phyloP scores from a whole-genome alignment of 352 stramenopile species.

The Globisporangium recalcitrans region DNA sequence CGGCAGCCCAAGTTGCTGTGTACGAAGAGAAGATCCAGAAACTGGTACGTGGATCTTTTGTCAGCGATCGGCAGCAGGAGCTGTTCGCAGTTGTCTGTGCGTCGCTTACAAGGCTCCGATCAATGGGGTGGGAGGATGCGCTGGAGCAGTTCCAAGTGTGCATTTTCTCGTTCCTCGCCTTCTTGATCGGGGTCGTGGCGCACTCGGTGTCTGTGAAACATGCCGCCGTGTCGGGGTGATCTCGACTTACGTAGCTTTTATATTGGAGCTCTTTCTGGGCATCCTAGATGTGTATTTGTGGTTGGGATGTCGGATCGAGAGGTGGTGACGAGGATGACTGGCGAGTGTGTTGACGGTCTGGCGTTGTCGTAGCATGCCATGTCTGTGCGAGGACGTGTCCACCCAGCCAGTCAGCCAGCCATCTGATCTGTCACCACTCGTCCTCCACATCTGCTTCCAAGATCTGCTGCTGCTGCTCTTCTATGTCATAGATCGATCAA shows the following conservation, averaged over 20 bases:
- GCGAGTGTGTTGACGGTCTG: background rate
- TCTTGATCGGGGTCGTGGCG: constrained; percentile 7
- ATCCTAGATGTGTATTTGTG: background rate
- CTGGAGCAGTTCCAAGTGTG: constrained; percentile 3
- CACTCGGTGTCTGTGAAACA: background rate
- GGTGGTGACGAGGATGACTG: background rate
- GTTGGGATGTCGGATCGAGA: background rate
- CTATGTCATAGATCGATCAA: background rate
- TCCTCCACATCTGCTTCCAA: constrained; percentile 2
- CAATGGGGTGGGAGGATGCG: constrained; percentile 4
- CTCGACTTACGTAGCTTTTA: background rate
- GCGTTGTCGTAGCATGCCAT: background rate
- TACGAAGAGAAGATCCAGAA: constrained; percentile 71
- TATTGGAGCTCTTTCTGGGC: background rate
- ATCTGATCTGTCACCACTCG: background rate
- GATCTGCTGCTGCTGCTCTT: constrained; percentile 2
- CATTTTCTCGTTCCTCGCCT: constrained; percentile 14
- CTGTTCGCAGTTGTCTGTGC: constrained; percentile 10
- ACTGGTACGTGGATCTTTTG: constrained; percentile 39
- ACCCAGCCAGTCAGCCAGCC: background rate
- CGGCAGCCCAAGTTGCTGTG: constrained; percentile 43
- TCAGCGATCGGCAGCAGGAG: constrained; percentile 1
- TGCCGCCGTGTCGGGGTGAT: background rate
- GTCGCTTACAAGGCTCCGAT: constrained; percentile 2
- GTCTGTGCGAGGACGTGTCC: background rate